Base-by-base conservation (phyloP, 805 yeast species). In the Yamadazyma insecticola region DNA sequence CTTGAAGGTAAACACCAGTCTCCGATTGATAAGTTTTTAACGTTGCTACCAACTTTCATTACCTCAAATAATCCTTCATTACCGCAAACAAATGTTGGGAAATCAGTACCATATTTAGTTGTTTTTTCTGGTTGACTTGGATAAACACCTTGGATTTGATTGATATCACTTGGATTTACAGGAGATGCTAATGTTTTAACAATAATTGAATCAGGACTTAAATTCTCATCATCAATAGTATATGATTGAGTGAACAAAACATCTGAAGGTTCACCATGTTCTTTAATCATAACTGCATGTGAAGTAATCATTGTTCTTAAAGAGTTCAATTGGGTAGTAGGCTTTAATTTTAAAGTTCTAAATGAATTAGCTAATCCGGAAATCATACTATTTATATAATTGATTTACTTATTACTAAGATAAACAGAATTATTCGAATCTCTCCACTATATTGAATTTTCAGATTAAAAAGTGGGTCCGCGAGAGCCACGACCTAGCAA, bases 1-100 rank as follows among this genome's bases (percentile, higher is more conserved):
- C 63, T 63, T 8, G 74, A 50, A 8, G 97, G 97, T 26, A 90
- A 73, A 22, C 80, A 86, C 89, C 95, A 87, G 29, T 92, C 97
- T 27, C 96, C 96, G 2, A 63, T 60, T 26, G 63, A 45, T 30
- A 84, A 63, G 5, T 51, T 46, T 3, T 43, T 37, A 7, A 76
- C 83, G 11, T 57, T 47, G 7, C 67, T 43, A 13, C 95, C 96
- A 7, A 74, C 72, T 32, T 78, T 76, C n/a, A 84, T 51, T n/a
- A 90, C 80, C 51, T 86, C 82, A 51, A 85, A 89, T 8, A 86
- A 72, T 14, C 96, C 97, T 59, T 90, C 98, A 53, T 92, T 92
- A 33, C 98, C 98, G 22, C 89, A 87, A 28, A 87, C 80, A 4
- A 95, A 94, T 6, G 76, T 61, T 3, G 94, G 89, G 5, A 37